A percentile compares a stretch with the other conserved stretches of the same genome.
These are phyloP conservation scores for Russula griseocarnosa DNA, from an alignment of 768 basidiomycete genomes.

Conservation along the genomic window DNA sequence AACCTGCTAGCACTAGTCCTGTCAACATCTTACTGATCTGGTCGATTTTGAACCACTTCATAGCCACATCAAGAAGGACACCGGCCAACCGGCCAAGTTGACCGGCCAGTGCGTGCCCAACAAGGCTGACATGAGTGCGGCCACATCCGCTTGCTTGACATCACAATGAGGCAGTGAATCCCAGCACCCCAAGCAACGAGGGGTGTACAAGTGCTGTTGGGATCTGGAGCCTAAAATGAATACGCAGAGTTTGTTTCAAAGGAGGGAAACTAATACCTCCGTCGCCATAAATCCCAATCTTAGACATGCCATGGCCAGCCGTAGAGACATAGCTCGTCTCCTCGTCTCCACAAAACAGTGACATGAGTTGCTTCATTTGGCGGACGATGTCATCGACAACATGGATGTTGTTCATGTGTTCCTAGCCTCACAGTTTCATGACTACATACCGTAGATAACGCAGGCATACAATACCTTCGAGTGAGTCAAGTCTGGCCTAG, in stretches of 20 bases:
- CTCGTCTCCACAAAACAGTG: slow-evolving; percentile 60
- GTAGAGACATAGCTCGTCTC: slow-evolving; percentile 78
- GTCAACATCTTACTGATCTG: too few relatives aligned
- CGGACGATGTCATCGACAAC: slow-evolving; percentile 73
- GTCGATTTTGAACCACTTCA: too few relatives aligned
- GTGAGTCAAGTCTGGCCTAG: slow-evolving; percentile 78
- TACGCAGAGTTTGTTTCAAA: slow-evolving; percentile 1
- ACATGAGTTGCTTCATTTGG: slow-evolving; percentile 57
- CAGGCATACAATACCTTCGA: slow-evolving; percentile 49
- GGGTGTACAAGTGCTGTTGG: slow-evolving; percentile 84
- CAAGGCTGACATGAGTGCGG: slow-evolving; percentile 72
- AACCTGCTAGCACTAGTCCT: too few relatives aligned
- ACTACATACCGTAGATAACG: neutral
- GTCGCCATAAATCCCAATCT: slow-evolving; percentile 85
- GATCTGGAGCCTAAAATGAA: slow-evolving; percentile 46
- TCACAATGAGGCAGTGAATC: slow-evolving; percentile 69
- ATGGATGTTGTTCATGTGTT: slow-evolving; percentile 82
- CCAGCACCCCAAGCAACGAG: slow-evolving; percentile 80
- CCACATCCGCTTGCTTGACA: slow-evolving; percentile 79
- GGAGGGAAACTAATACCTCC: slow-evolving; percentile 50
- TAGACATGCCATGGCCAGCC: slow-evolving; percentile 88
- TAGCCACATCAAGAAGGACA: slow-evolving; percentile 74
- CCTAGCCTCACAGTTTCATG: slow-evolving; percentile 39
- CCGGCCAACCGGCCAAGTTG: slow-evolving; percentile 84
- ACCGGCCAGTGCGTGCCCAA: slow-evolving; percentile 72